Percentiles rank a stretch among this genome's conserved stretches.
phyloP scores from a whole-genome alignment of 805 yeast genomes.

The Saccharomyces jurei region DNA sequence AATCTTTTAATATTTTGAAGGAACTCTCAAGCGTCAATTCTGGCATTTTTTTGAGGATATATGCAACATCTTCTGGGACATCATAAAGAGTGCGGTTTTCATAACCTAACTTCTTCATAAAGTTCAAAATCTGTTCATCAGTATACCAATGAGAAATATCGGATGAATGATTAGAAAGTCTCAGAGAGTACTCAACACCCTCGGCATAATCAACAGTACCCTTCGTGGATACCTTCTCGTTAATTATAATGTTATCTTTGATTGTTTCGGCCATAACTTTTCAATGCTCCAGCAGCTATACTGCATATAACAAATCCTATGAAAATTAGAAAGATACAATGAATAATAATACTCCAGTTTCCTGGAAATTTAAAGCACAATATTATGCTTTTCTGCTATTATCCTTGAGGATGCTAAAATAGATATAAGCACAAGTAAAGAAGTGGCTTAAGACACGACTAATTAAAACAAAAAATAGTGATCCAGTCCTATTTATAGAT shows the following conservation, averaged over 20 bases:
- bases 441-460: background rate
- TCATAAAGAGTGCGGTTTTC: slow-evolving; percentile 13
- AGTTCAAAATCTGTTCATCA: background rate
- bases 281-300: background rate
- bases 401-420: background rate
- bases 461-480: background rate
- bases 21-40: slow-evolving; percentile 34
- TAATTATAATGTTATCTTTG: background rate
- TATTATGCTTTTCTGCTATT: background rate
- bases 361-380: background rate
- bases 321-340: too few relatives aligned
- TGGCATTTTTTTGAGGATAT: slow-evolving; percentile 36
- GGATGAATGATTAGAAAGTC: background rate
- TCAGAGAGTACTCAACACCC: background rate
- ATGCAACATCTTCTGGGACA: slow-evolving; percentile 22
- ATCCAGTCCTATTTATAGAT: background rate
- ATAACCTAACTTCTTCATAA: slow-evolving; percentile 5
- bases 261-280: background rate
- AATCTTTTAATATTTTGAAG: slow-evolving; percentile 32
- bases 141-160: background rate
- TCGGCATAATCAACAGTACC: background rate
- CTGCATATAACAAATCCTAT: background rate
- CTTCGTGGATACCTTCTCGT: background rate
- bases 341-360: background rate
- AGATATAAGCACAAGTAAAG: background rate